These are phyloP conservation scores for Fusarium pseudonygamai DNA, from an alignment of 2,329 filamentous ascomycete species.

Conservation along the genomic window DNA sequence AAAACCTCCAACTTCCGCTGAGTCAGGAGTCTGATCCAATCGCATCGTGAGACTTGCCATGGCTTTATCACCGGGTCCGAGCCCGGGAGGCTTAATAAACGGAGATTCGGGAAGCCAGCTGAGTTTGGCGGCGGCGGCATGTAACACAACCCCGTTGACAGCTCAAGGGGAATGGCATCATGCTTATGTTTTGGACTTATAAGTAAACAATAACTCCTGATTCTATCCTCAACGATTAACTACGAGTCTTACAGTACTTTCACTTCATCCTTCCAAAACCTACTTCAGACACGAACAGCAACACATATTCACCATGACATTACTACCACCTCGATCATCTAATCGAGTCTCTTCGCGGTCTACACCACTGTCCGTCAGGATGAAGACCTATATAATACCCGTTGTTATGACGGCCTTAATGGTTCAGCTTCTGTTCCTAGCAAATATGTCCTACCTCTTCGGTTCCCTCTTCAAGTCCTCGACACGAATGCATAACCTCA, in stretches of 20 bases:
- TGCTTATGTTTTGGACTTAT: neutral
- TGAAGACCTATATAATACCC: neutral
- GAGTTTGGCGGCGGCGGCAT: neutral
- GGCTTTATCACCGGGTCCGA: neutral
- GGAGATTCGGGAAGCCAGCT: neutral
- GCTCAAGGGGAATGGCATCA: neutral
- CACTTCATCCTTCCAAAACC: neutral
- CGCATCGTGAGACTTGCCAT: accelerated
- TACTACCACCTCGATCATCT: neutral
- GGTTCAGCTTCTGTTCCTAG: neutral
- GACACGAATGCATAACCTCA: neutral
- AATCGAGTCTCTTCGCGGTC: neutral
- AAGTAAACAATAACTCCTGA: neutral
- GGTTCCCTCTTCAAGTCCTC: neutral
- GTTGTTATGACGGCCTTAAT: neutral
- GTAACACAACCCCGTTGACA: neutral
- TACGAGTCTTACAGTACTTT: neutral
- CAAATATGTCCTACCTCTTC: neutral
- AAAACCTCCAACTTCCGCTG: neutral
- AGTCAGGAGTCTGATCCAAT: neutral
- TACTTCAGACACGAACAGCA: neutral
- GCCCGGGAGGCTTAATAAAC: neutral
- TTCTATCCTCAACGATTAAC: accelerated
- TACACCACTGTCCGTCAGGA: neutral
- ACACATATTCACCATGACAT: neutral